Evolutionary conservation across 2,329 filamentous ascomycete species (phyloP), one percentile per base, ranked within the genome.

Genomic region (Ophiostoma quercus): DNA sequence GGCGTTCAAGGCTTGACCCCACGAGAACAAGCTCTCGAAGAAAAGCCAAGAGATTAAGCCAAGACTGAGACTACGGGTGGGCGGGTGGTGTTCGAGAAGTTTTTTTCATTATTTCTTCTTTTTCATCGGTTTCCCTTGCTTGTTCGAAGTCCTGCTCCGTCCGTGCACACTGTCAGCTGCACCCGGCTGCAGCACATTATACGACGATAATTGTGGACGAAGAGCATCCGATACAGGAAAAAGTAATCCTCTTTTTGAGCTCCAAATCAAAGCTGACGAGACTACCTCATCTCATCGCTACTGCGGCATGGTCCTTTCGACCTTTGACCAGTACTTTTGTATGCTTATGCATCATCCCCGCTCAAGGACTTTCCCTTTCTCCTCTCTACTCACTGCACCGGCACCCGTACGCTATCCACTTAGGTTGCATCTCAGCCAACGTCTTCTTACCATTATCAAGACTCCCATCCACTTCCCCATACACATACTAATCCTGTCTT

Each of bases 1-100:
- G 62, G 62, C 62, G 62, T 39, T 65, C 34, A 39, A 19, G 62
- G 62, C 62, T 63, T 39, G 62, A 22, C 34, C 9, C 19, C 9
- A 65, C 62, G 62, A 65, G 19, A 65, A 65, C 9, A 22, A n/a
- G 43, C 43, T 47, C 43, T 47, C 19, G 43, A 47, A 41, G 5
- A 9, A 25, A 63, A 37, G 60, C 12, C 14, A 11, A 34, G 29
- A 34, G 32, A 34, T 7, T n/a, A 39, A 16, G 60, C 12, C 60
- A n/a, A 37, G 60, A 63, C 51, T 25, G 37, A 34, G 2, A 63
- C 37, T 34, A n/a, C 29, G 32, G 60, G 60, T 63, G 60, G 60
- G 60, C 29, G 60, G 60, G 60, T 63, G 32, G 60, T 37, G 19
- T 34, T 63, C 29, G 12, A 37, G 29, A 37, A 63, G 16, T 29